Conservation (phyloP, 2,329 filamentous ascomycete genomes). For the Magnaporthales sp. region DNA sequence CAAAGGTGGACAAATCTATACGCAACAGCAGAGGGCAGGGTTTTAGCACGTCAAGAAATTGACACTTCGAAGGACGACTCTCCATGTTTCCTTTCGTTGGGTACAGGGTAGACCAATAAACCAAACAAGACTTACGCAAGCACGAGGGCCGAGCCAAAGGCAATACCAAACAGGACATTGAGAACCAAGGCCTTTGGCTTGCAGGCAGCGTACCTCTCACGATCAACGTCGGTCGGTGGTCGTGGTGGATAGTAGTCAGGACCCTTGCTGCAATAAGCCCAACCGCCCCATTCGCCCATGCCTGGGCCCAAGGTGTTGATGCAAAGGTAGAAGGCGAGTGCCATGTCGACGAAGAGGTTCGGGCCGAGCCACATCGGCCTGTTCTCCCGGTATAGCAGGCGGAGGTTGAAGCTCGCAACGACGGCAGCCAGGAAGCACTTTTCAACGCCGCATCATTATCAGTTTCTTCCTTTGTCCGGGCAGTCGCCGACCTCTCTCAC, state of each 20-base stretch:
- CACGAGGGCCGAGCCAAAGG: background rate
- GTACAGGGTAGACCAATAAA: too few relatives aligned
- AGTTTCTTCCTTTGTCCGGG: background rate
- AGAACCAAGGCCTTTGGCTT: background rate
- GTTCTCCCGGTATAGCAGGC: background rate
- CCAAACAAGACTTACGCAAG: background rate
- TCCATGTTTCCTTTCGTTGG: too few relatives aligned
- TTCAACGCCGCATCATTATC: background rate
- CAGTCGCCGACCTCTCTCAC: too few relatives aligned
- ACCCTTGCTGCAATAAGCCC: background rate
- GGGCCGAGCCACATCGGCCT: slow-evolving; percentile 1
- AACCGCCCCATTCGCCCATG: background rate
- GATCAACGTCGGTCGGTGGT: background rate
- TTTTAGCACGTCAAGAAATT: too few relatives aligned
- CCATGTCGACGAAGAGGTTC: slow-evolving; percentile 4
- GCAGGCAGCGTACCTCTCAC: background rate
- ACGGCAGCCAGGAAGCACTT: background rate
- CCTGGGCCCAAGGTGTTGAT: background rate
- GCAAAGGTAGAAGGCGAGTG: background rate
- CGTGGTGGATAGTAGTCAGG: background rate
- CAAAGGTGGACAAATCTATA: background rate
- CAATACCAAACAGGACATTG: background rate
- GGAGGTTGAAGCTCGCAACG: background rate
- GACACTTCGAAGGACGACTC: background rate
- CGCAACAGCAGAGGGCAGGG: background rate